phyloP scores from a whole-genome alignment of 2,329 filamentous ascomycete species.

The Pseudomassariella vexata region DNA sequence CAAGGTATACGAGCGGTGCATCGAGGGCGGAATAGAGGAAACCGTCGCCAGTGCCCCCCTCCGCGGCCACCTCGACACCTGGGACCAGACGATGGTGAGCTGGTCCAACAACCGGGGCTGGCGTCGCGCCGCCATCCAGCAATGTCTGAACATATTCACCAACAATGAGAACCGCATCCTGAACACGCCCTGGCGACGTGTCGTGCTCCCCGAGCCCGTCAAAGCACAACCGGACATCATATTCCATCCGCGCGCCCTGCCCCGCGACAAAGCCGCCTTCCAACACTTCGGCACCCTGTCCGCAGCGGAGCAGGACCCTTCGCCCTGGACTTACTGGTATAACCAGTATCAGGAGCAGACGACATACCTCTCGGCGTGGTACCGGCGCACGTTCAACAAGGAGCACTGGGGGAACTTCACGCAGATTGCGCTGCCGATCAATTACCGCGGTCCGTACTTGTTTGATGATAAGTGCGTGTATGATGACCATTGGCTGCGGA shows the following conservation, averaged over 20 bases:
- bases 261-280: slow-evolving; percentile 7
- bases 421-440: slow-evolving; percentile 18
- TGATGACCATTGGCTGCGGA: slow-evolving; percentile 22
- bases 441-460: slow-evolving; percentile 24
- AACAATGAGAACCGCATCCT: slow-evolving; percentile 30
- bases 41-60: no score
- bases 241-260: slow-evolving; percentile 12
- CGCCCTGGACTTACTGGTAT: slow-evolving; percentile 23
- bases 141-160: slow-evolving; percentile 31
- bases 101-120: slow-evolving; percentile 32
- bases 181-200: slow-evolving; percentile 28
- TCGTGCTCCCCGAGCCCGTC: slow-evolving; percentile 27
- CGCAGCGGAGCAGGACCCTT: slow-evolving; percentile 19
- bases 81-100: no score
- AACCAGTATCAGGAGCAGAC: slow-evolving; percentile 16
- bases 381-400: slow-evolving; percentile 16
- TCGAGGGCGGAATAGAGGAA: slow-evolving; percentile 15
- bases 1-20: slow-evolving; percentile 26
- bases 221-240: slow-evolving; percentile 17
- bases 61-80: no score
- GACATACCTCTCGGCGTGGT: slow-evolving; percentile 14
- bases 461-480: slow-evolving; percentile 18
- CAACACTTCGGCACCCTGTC: background rate
- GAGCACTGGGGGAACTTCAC: slow-evolving; percentile 14
- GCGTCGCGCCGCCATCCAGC: slow-evolving; percentile 39